Conservation (phyloP, 2,329 filamentous ascomycete species). For the Alternaria sp. region DNA sequence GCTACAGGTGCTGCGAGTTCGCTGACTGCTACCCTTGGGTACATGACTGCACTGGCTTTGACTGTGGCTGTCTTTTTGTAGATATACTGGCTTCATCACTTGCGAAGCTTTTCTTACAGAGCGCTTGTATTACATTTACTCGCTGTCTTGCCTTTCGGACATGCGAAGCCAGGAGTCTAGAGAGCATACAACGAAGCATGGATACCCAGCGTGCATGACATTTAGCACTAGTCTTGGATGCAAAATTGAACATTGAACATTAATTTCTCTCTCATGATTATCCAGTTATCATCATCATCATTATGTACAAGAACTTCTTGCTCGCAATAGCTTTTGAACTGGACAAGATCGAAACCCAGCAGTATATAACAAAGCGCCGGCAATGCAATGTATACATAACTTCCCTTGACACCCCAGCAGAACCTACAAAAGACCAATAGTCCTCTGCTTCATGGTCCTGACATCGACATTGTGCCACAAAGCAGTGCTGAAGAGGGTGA, state of each 20-base stretch:
- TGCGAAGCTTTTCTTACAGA: neutral
- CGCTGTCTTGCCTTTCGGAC: neutral
- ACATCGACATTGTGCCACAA: constrained; percentile 46
- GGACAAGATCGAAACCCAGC: neutral
- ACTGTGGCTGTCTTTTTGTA: constrained; percentile 7
- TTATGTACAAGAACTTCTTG: neutral
- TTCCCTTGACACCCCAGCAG: neutral
- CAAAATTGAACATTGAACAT: neutral
- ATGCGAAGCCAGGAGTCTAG: neutral
- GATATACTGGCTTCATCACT: neutral
- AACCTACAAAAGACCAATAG: constrained; percentile 41
- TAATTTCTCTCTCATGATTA: neutral
- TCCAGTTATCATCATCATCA: neutral
- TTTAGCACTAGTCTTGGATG: neutral
- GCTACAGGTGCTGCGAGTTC: constrained; percentile 10
- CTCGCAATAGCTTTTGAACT: neutral
- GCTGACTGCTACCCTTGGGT: constrained; percentile 7
- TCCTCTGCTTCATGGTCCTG: constrained; percentile 46
- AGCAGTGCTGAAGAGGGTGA: constrained; percentile 35
- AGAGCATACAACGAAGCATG: constrained; percentile 1
- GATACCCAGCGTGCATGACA: neutral
- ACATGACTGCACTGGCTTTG: constrained; percentile 7
- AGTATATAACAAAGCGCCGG: neutral
- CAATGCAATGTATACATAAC: neutral
- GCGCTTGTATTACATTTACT: neutral